Evolutionary conservation across 768 basidiomycete species (phyloP).

Genomic region (Melanogaster broomeanus): DNA sequence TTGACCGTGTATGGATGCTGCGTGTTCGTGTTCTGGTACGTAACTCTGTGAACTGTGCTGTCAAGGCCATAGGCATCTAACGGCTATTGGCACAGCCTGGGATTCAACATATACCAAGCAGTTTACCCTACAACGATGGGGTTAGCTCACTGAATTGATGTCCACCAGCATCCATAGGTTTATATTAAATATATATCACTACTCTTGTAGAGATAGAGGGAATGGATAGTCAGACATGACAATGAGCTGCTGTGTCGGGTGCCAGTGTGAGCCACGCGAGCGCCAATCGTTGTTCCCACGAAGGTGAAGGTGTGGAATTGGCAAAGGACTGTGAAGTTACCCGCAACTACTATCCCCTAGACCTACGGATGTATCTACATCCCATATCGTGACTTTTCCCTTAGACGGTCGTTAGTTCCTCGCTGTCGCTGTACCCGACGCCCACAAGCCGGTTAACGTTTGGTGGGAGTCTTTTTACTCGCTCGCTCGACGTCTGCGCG

Average conservation of each 20-base stretch:
- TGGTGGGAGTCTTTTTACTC: constrained; percentile 2
- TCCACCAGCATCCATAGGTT: no score
- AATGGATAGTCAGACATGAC: not conserved
- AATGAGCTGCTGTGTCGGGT: not conserved
- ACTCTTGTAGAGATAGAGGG: no score
- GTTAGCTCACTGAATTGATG: not conserved
- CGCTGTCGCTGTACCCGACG: constrained; percentile 7
- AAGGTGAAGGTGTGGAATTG: constrained; percentile 4
- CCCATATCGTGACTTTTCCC: constrained; percentile 8
- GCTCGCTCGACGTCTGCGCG: constrained; percentile 8
- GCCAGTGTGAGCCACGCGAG: no score
- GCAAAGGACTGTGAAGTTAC: constrained; percentile 1
- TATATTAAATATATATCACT: no score
- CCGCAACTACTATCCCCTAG: constrained; percentile 28
- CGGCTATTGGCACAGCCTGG: constrained; percentile 49
- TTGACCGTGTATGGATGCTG: constrained; percentile 73
- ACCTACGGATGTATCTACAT: constrained; percentile 31
- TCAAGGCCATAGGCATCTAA: constrained; percentile 3
- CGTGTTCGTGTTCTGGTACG: constrained; percentile 90
- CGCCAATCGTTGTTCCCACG: constrained; percentile 27
- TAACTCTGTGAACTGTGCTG: constrained; percentile 9
- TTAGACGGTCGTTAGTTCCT: constrained; percentile 15
- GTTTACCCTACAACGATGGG: constrained; percentile 33
- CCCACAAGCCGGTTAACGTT: constrained; percentile 10
- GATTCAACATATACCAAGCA: constrained; percentile 77